Conservation (phyloP, 2,329 filamentous ascomycete species). For the Trichoderma lentiforme region DNA sequence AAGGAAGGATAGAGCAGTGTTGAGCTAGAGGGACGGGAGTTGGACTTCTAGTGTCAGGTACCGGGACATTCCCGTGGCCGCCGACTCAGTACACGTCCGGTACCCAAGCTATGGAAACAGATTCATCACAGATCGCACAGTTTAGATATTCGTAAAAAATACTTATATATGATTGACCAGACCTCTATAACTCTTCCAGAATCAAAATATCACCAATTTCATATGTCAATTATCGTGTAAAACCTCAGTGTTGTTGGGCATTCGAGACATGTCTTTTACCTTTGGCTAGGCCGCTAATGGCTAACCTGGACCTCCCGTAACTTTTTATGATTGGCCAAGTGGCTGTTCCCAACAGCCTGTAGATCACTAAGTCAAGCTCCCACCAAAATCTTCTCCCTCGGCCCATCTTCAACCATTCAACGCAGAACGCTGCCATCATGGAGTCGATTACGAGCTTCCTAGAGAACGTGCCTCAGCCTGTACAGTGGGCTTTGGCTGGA, state of each 20-base stretch:
- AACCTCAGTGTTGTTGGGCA: background rate
- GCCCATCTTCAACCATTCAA: background rate
- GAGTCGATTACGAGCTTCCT: slow-evolving; percentile 28
- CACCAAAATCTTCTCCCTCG: slow-evolving; percentile 8
- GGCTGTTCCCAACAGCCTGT: background rate
- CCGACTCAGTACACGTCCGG: background rate
- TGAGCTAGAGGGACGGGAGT: background rate
- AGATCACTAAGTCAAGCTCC: background rate
- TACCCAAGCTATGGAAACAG: background rate
- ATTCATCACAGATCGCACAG: background rate
- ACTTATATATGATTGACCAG: background rate
- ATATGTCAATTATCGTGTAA: background rate
- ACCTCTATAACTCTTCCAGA: fast-evolving
- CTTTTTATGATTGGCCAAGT: background rate
- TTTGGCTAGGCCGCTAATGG: background rate
- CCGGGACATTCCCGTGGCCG: background rate
- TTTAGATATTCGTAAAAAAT: background rate
- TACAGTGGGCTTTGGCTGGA: slow-evolving; percentile 47
- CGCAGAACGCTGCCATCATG: slow-evolving; percentile 25
- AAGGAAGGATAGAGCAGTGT: background rate
- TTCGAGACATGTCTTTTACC: background rate
- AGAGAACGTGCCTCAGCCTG: slow-evolving; percentile 31
- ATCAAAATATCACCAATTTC: no score
- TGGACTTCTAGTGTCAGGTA: background rate
- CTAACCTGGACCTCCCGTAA: slow-evolving; percentile 1